Base-by-base conservation (phyloP, 495 filamentous ascomycete species). In the Rusavskia elegans region DNA sequence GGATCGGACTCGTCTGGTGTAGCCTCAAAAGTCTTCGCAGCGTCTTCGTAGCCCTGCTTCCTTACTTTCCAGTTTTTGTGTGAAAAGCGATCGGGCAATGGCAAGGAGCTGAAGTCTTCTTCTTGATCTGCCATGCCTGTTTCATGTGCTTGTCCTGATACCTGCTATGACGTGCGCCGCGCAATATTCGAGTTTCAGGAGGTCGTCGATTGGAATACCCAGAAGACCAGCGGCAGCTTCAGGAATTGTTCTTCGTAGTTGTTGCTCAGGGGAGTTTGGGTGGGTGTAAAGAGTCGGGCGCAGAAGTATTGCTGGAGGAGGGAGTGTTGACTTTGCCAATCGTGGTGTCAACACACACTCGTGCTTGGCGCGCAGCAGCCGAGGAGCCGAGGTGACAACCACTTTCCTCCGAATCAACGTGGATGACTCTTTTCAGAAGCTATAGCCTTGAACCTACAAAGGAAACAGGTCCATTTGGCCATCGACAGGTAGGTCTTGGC, bases 61-160 rank as follows among this genome's bases (percentile, higher is more conserved):
- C 92, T 78, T 40, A 92, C 92, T 75, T 99, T 99, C 92, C 92
- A 99, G 62, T 84, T 84, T 78, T 96, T 96, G 72, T 96, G 88
- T 40, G 80, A 66, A 65, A 89, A 94, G 61, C 87, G 78, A 52
- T 95, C 89, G 9, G 80, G 75, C 39, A 95, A 67, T 14, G 89
- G 84, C 45, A 96, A 70, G 56, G 81, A 77, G 66, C 80, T 85
- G 63, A 84, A 93, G 63, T 95, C 89, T 56, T 89, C 85, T 64
- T 89, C 85, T 62, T 59, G 69, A 6, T 77, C 74, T 54, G 71
- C 71, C 74, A 77, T 77, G 23, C 40, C 62, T 53, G 54, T 39
- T 49, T 29, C 44, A 23, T 16, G 4, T 46, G 9, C 4, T 2
- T 23, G 7, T 13, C 2, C 21, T 11, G 20, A 11, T 29, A 6